phyloP scores from a whole-genome alignment of 1,139 yeast species.

The Hanseniaspora uvarum region DNA sequence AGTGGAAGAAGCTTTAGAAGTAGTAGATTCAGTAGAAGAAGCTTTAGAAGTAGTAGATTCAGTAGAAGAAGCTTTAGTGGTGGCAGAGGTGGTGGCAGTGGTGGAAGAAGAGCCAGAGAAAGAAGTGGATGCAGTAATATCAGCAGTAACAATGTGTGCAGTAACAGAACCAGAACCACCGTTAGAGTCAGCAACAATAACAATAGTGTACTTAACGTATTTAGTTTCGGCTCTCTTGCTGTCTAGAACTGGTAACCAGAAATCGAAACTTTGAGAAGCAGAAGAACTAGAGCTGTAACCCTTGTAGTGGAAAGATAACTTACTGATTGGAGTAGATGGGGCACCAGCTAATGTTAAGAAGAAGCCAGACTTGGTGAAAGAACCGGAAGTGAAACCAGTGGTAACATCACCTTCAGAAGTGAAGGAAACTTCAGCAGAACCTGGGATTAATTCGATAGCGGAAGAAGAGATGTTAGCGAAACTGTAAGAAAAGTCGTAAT shows the following conservation, averaged over 20 bases:
- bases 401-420: not conserved
- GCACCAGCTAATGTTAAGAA: slow-evolving; percentile 16
- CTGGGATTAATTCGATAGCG: not conserved
- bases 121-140: not conserved
- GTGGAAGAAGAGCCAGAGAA: slow-evolving; percentile 8
- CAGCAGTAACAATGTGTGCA: slow-evolving; percentile 8
- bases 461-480: slow-evolving; percentile 15
- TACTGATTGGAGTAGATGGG: slow-evolving; percentile 4
- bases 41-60: not conserved
- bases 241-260: slow-evolving; percentile 11
- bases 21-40: not conserved
- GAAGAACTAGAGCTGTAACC: slow-evolving; percentile 11
- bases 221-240: slow-evolving; percentile 8
- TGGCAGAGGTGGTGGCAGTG: slow-evolving; percentile 6
- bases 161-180: slow-evolving; percentile 17
- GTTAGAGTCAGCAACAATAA: slow-evolving; percentile 16
- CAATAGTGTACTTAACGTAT: slow-evolving; percentile 9
- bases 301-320: not conserved
- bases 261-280: slow-evolving; percentile 6
- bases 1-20: slow-evolving; percentile 6
- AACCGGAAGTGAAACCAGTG: slow-evolving; percentile 4
- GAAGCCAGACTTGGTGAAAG: slow-evolving; percentile 9
- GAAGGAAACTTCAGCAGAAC: not conserved
- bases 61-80: slow-evolving; percentile 14
- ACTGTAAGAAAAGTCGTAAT: slow-evolving; percentile 2